These are phyloP conservation scores for Lobosporangium transversale DNA, from an alignment of 192 early-diverging fungal species.

Conservation along the genomic window DNA sequence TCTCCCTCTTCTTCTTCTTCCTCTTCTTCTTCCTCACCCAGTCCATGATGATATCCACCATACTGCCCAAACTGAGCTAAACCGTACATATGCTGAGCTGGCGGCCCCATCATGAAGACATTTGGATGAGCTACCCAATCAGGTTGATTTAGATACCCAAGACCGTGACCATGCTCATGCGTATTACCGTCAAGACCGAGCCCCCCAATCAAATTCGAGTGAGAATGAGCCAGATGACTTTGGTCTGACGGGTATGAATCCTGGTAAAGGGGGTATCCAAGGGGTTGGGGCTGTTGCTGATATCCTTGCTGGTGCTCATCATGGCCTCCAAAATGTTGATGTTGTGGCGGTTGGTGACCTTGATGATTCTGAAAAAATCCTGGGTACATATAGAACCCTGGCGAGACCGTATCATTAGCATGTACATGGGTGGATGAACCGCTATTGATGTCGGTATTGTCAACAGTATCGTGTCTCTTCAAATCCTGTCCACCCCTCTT, in stretches of 20 bases:
- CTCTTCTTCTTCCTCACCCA: background rate
- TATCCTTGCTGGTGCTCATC: conserved; percentile 2
- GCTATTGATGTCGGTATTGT: background rate
- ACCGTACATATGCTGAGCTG: conserved; percentile 24
- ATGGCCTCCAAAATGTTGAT: conserved; percentile 3
- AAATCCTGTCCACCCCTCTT: background rate
- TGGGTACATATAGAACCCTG: conserved; percentile 41
- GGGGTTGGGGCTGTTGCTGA: conserved; percentile 10
- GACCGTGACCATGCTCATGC: conserved; percentile 1
- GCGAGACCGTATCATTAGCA: conserved; percentile 9
- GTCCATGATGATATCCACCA: background rate
- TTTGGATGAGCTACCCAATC: conserved; percentile 45
- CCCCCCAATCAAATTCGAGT: background rate
- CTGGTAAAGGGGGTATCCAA: conserved; percentile 30
- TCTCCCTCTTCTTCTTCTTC: background rate
- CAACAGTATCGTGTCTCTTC: background rate
- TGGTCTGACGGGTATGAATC: conserved; percentile 19
- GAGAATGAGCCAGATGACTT: background rate
- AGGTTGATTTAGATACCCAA: conserved; percentile 28
- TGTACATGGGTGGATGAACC: background rate
- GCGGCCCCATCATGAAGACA: conserved; percentile 28
- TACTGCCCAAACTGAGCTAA: conserved; percentile 4
- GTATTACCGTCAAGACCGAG: conserved; percentile 4
- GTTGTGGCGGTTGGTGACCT: background rate
- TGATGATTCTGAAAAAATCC: conserved; percentile 13